Base-by-base conservation (phyloP, 2,329 filamentous ascomycete genomes). In the Monosporascus sp. region DNA sequence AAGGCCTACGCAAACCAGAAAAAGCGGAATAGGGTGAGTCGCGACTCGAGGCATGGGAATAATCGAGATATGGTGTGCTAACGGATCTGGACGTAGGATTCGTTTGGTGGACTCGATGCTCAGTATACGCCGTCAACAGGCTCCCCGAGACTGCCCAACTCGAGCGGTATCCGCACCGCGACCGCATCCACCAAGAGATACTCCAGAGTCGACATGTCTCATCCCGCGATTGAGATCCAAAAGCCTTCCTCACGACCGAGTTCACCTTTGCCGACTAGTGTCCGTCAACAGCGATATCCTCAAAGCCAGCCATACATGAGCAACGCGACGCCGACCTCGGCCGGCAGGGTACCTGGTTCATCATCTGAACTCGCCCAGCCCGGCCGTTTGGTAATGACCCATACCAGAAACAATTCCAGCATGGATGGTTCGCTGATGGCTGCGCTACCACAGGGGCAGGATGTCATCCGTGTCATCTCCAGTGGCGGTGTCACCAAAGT, bases 401-500 rank as follows among this genome's bases (percentile, higher is more conserved):
- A 96, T 70, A 83, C 87, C 51, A 84, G 89, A 65, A 89, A 89
- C 61, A 88, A 88, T 63, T 89, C 88, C 51, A 96, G 90, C 70
- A 80, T 93, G 65, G 92, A 97, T 70, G 87, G 87, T 57, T 87
- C 90, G 61, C 85, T 93, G 58, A 94, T 93, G 81, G 89, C 90
- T 60, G 87, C 88, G 55, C 75, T 97, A 64, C 92, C 92, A 53
- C 81, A 86, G 59, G 89, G 91, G 70, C 90, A 95, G 69, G 88
- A 92, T 55, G 84, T 96, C 55, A 96, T 97, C 58, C 84, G 92
- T 58, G 90, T 97, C 60, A 96, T 97, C 65, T 96, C 89, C 60
- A 94, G 91, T 48, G 90, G 86, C 57, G 94, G 92, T 49, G 85
- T 91, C 56, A 96, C 91, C 47, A 96, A 96, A 66, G 92, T 97